Base-by-base conservation (phyloP, 2,329 filamentous ascomycete species). In the Zasmidium cellare region DNA sequence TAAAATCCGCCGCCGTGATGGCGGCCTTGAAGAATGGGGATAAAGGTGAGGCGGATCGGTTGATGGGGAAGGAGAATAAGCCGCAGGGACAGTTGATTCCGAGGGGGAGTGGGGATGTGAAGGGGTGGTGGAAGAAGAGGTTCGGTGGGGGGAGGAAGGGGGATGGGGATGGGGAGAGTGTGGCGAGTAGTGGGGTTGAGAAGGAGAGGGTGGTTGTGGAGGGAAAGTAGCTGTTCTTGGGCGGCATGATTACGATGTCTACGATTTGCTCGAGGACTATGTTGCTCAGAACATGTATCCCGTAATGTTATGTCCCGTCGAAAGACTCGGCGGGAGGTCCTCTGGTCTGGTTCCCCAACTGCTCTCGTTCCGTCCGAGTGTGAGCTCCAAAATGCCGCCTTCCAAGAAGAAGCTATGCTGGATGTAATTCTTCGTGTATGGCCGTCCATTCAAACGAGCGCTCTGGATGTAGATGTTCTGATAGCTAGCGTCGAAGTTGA, bases 381-480 rank as follows among this genome's bases (percentile, higher is more conserved):
- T 72, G 55, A 80, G 65, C 50, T 78, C 78, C 56, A 80, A 58
- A 46, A 73, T 71, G 52, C 75, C 72, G 0, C 77, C 77, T n/a
- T 76, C 56, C 35, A 74, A 67, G 58, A 79, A 79, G 62, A 80
- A 79, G 47, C 70, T 68, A 66, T 80, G 77, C 3, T 68, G 69
- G 51, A 80, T 74, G 76, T 77, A 80, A 55, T 75, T 79, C 67
- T 70, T 76, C 1, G 69, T 75, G 51, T 77, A 80, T 7, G 68
- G 58, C 62, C 73, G 54, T 0, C 77, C 77, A 63, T 80, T 71
- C 46, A 79, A 56, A 51, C 63, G 79, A 9, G 74, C 77, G 19
- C 66, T 76, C 62, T 80, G 77, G 3, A 80, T 74, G 53, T 76
- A 79, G 2, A 79, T 75, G 25, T 72, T 74, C 60, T 74, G 63